A percentile compares a stretch with the other conserved stretches of the same genome.
These are phyloP conservation scores for Nigrospora osmanthi DNA, from an alignment of 2,329 filamentous ascomycete species.

Conservation along the genomic window DNA sequence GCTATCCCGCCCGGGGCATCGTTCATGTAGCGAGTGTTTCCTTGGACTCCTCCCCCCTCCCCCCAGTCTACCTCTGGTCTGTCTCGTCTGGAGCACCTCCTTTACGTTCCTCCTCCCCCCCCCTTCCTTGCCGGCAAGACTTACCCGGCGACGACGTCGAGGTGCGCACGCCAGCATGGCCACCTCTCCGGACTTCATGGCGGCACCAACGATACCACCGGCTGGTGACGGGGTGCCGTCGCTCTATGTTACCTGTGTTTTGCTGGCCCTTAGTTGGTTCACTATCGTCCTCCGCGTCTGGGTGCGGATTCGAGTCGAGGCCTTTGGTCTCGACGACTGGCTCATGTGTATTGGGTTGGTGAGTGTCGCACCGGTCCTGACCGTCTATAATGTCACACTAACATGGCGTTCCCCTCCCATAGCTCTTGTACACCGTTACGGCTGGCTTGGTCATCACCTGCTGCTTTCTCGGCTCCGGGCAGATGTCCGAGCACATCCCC, in stretches of 20 bases:
- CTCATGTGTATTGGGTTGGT: constrained; percentile 17
- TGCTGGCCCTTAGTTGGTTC: constrained; percentile 14
- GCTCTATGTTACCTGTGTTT: constrained; percentile 13
- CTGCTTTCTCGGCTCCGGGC: constrained; percentile 17
- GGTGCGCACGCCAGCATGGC: too few relatives aligned
- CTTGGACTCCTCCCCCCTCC: too few relatives aligned
- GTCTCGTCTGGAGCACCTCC: too few relatives aligned
- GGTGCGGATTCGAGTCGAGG: constrained; percentile 16
- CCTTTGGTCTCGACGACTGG: constrained; percentile 16
- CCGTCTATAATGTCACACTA: too few relatives aligned
- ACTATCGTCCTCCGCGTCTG: constrained; percentile 9
- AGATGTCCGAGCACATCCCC: constrained; percentile 8
- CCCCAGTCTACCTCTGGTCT: too few relatives aligned
- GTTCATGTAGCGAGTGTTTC: too few relatives aligned
- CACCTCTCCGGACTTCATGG: too few relatives aligned
- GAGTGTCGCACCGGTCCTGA: neutral
- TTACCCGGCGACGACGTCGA: too few relatives aligned
- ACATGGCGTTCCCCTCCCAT: too few relatives aligned
- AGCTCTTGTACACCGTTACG: constrained; percentile 18
- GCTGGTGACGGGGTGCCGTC: constrained; percentile 15
- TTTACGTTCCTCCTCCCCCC: too few relatives aligned
- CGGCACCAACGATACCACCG: constrained; percentile 5
- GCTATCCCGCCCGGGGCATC: too few relatives aligned
- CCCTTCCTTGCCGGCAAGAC: too few relatives aligned
- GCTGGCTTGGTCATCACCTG: constrained; percentile 16